Conservation (phyloP, 78 protist species). For the Cavenderia fasciculata region DNA sequence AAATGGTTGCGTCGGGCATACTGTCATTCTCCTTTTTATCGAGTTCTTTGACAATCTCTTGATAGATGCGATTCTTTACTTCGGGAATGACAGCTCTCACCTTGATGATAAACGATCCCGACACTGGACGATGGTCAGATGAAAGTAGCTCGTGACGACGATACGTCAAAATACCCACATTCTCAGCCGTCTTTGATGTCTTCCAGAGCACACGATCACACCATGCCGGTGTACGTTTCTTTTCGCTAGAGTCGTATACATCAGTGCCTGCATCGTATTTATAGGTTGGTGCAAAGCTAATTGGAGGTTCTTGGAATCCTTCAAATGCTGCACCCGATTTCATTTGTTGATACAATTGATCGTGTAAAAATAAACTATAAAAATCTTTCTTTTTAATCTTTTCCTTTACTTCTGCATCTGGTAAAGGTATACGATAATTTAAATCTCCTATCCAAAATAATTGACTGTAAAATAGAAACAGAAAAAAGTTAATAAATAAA, state of each 20-base stretch:
- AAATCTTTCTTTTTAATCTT: constrained; percentile 51
- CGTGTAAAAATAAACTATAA: constrained; percentile 45
- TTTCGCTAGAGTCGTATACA: constrained; percentile 86
- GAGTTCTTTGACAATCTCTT: constrained; percentile 52
- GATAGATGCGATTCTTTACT: constrained; percentile 26
- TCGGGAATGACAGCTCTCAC: constrained; percentile 70
- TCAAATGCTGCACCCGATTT: constrained; percentile 81
- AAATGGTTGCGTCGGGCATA: constrained; percentile 79
- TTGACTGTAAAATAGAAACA: background rate
- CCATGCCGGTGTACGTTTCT: constrained; percentile 93
- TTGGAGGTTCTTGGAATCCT: constrained; percentile 87
- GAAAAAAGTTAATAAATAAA: background rate
- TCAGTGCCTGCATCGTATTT: constrained; percentile 89
- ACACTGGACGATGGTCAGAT: constrained; percentile 93
- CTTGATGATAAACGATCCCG: constrained; percentile 40
- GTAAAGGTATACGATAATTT: constrained; percentile 89
- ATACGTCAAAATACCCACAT: constrained; percentile 22
- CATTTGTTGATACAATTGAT: constrained; percentile 79
- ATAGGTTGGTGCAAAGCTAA: constrained; percentile 94
- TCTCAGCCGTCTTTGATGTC: constrained; percentile 68
- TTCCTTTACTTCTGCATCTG: constrained; percentile 70
- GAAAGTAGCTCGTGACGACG: constrained; percentile 46
- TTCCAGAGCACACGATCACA: constrained; percentile 79
- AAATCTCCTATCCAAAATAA: constrained; percentile 95
- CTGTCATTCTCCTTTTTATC: constrained; percentile 88